Evolutionary conservation across 495 filamentous ascomycete genomes (phyloP).

Genomic region (Aspergillus diversus): DNA sequence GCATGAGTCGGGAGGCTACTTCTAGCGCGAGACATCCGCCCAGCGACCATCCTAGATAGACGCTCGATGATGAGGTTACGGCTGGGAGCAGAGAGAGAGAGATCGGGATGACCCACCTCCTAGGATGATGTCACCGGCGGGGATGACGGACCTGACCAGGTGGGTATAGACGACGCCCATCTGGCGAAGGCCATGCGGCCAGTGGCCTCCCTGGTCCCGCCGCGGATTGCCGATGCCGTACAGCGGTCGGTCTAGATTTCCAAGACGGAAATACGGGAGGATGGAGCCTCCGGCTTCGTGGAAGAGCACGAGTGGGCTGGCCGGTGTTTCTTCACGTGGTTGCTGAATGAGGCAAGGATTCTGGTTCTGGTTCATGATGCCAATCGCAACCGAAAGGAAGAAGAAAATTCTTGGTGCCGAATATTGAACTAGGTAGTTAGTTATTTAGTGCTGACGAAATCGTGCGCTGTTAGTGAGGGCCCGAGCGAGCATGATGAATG

Average conservation of each 20-base stretch:
- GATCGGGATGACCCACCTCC: constrained; percentile 16
- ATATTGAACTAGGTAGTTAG: too few relatives aligned
- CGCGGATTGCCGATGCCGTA: constrained; percentile 15
- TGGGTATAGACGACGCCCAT: constrained; percentile 20
- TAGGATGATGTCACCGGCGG: constrained; percentile 5
- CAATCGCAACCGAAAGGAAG: too few relatives aligned
- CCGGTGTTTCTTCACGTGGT: too few relatives aligned
- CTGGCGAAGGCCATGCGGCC: constrained; percentile 16
- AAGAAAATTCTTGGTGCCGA: too few relatives aligned
- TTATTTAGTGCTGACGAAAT: too few relatives aligned
- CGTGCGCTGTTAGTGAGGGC: too few relatives aligned
- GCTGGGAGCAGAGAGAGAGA: too few relatives aligned
- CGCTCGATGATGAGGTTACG: too few relatives aligned
- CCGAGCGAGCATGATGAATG: too few relatives aligned
- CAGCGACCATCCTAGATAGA: constrained; percentile 17
- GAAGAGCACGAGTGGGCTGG: constrained; percentile 3
- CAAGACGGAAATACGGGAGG: constrained; percentile 17
- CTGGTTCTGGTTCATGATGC: too few relatives aligned
- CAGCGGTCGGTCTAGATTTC: constrained; percentile 8
- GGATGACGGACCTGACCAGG: constrained; percentile 9
- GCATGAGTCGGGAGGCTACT: constrained; percentile 20
- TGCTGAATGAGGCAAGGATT: too few relatives aligned
- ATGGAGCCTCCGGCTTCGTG: constrained; percentile 17
- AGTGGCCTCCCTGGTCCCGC: constrained; percentile 7
- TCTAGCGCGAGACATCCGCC: constrained; percentile 14